Percentiles rank a stretch among this genome's conserved stretches.
Conservation (phyloP, 306 rosid genomes). For the Abrus precatorius region DNA sequence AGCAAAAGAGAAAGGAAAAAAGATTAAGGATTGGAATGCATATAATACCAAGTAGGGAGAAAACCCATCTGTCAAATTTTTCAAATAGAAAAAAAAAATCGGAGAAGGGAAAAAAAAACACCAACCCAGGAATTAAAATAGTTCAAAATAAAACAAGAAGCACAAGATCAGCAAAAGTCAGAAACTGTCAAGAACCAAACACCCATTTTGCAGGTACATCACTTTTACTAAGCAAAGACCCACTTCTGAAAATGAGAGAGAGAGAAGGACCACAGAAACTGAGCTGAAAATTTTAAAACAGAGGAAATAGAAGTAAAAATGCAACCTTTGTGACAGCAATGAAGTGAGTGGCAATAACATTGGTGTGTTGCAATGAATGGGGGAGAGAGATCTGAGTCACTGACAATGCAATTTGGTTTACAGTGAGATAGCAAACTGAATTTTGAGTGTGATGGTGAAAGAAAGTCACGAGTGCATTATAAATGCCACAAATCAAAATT, state of each 20-base stretch:
- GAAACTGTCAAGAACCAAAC: not conserved
- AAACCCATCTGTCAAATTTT: constrained; percentile 33
- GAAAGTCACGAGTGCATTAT: constrained; percentile 62
- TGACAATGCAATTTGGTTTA: constrained; percentile 33
- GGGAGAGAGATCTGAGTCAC: constrained; percentile 52
- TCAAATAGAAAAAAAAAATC: not conserved
- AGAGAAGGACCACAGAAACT: not conserved
- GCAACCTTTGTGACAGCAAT: constrained; percentile 36
- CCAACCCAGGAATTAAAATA: constrained; percentile 38
- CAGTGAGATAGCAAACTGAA: constrained; percentile 29
- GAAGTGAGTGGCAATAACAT: constrained; percentile 15
- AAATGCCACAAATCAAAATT: constrained; percentile 36
- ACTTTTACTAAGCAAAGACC: not conserved
- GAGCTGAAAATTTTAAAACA: constrained; percentile 4
- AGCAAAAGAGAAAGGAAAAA: not conserved
- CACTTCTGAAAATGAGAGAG: not conserved
- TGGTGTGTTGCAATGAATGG: not conserved
- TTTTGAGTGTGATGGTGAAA: constrained; percentile 31
- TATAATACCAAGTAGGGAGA: not conserved
- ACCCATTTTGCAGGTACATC: constrained; percentile 14
- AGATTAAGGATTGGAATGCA: not conserved
- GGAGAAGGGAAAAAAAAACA: constrained; percentile 24
- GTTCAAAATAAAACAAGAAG: constrained; percentile 22
- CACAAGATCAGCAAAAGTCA: constrained; percentile 41
- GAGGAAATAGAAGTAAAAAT: not conserved